A percentile compares a stretch with the other conserved stretches of the same genome.
Evolutionary conservation across 2,329 filamentous ascomycete species (phyloP).

Genomic region (Pezicula neosporulosa): DNA sequence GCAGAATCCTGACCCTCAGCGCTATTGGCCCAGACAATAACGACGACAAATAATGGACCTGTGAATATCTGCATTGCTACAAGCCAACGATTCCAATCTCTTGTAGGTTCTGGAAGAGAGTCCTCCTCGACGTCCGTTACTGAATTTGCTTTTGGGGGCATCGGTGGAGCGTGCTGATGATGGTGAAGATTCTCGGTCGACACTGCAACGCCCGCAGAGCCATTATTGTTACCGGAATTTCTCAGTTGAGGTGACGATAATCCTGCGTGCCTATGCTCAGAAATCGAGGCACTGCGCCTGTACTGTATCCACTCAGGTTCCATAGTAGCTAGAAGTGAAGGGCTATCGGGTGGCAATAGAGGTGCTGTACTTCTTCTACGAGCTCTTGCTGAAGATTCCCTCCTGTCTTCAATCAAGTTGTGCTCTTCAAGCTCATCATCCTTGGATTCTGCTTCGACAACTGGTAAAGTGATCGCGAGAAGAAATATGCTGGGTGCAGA

Average conservation of each 20-base stretch:
- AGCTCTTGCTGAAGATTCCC: neutral
- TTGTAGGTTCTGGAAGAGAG: slow-evolving; percentile 5
- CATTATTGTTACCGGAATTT: slow-evolving; percentile 26
- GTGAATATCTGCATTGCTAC: slow-evolving; percentile 81
- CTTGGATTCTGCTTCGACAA: slow-evolving; percentile 71
- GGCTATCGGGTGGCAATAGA: slow-evolving; percentile 19
- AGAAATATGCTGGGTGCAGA: slow-evolving; percentile 90
- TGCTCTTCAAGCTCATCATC: slow-evolving; percentile 32
- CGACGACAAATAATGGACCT: slow-evolving; percentile 76
- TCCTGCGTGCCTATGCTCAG: slow-evolving; percentile 15
- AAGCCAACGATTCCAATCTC: slow-evolving; percentile 86
- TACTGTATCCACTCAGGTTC: slow-evolving; percentile 60
- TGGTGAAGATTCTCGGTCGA: slow-evolving; percentile 22
- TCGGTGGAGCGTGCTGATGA: slow-evolving; percentile 18
- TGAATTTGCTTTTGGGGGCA: slow-evolving; percentile 10
- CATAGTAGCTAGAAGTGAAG: slow-evolving; percentile 24
- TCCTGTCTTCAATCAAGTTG: slow-evolving; percentile 23
- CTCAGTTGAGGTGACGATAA: slow-evolving; percentile 11
- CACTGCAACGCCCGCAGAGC: slow-evolving; percentile 28
- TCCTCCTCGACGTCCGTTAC: slow-evolving; percentile 5
- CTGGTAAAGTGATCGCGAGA: slow-evolving; percentile 84
- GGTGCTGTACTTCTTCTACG: slow-evolving; percentile 16
- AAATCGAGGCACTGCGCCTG: slow-evolving; percentile 40
- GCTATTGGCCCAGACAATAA: slow-evolving; percentile 72
- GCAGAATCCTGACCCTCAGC: slow-evolving; percentile 49